These are phyloP conservation scores for Sphaerobolus stellatus DNA, from an alignment of 1,284 basidiomycete genomes.

Conservation along the genomic window DNA sequence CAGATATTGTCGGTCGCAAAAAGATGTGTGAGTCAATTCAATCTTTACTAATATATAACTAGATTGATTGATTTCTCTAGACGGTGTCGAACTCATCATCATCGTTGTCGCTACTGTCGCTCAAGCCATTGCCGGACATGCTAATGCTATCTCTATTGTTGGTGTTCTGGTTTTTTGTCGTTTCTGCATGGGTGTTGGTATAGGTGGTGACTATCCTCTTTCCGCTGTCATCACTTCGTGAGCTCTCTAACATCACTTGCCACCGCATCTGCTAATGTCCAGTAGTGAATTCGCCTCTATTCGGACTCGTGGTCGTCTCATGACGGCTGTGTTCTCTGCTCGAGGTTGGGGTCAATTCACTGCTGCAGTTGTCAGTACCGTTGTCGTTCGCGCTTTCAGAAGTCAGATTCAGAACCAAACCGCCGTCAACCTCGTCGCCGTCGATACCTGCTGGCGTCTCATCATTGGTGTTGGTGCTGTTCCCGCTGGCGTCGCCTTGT, in stretches of 20 bases:
- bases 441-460: conserved; percentile 69
- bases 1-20: conserved; percentile 71
- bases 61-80: conserved; percentile 41
- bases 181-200: conserved; percentile 65
- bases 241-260: not conserved
- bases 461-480: conserved; percentile 71
- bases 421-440: conserved; percentile 38
- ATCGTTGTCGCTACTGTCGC: conserved; percentile 66
- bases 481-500: conserved; percentile 65
- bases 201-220: conserved; percentile 73
- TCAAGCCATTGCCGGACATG: conserved; percentile 58
- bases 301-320: conserved; percentile 68
- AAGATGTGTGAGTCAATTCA: conserved; percentile 55
- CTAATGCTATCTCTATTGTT: conserved; percentile 64
- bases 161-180: conserved; percentile 73
- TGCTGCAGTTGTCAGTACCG: conserved; percentile 68
- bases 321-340: conserved; percentile 68
- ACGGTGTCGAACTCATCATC: conserved; percentile 72
- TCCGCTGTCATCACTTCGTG: conserved; percentile 61
- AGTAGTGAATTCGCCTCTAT: conserved; percentile 72
- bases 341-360: conserved; percentile 74
- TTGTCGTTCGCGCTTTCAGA: conserved; percentile 72
- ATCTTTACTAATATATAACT: conserved; percentile 20
- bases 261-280: conserved; percentile 26
- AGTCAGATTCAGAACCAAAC: conserved; percentile 49